Percentiles rank a stretch among this genome's conserved stretches.
Conservation (phyloP, 768 basidiomycete genomes). For the Mycena venus region DNA sequence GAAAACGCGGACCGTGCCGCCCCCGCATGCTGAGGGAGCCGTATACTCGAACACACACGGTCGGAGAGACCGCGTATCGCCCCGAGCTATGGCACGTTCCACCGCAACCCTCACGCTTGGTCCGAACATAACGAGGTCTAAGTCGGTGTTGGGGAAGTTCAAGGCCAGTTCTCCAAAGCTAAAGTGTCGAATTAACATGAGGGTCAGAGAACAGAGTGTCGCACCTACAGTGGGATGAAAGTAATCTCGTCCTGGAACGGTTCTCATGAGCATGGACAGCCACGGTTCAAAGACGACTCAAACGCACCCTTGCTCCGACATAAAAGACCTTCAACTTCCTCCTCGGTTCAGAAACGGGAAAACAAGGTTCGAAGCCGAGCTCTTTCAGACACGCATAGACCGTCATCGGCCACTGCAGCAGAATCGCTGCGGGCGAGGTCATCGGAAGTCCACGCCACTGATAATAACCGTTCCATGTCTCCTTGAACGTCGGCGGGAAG, state of each 20-base stretch:
- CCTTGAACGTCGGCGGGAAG: constrained; percentile 38
- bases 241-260: constrained; percentile 55
- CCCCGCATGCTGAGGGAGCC: constrained; percentile 54
- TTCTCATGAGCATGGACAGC: too few species aligned
- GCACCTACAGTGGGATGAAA: constrained; percentile 56
- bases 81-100: constrained; percentile 47
- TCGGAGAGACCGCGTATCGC: constrained; percentile 30
- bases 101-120: constrained; percentile 45
- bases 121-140: constrained; percentile 58
- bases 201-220: too few species aligned
- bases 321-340: constrained; percentile 20
- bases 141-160: constrained; percentile 58
- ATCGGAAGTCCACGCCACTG: constrained; percentile 59
- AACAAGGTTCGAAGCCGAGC: constrained; percentile 43
- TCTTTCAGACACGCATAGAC: constrained; percentile 53
- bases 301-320: constrained; percentile 20
- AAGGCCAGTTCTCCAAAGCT: constrained; percentile 63
- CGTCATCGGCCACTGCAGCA: constrained; percentile 58
- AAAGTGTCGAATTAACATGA: neutral
- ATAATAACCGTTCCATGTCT: constrained; percentile 60
- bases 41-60: constrained; percentile 52
- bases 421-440: constrained; percentile 56
- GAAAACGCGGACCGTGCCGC: constrained; percentile 54
- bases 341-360: constrained; percentile 13
- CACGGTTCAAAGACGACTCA: too few species aligned